Evolutionary conservation across 768 basidiomycete genomes (phyloP), one percentile per base, ranked within the genome.

Genomic region (Dioszegia aurantiaca): DNA sequence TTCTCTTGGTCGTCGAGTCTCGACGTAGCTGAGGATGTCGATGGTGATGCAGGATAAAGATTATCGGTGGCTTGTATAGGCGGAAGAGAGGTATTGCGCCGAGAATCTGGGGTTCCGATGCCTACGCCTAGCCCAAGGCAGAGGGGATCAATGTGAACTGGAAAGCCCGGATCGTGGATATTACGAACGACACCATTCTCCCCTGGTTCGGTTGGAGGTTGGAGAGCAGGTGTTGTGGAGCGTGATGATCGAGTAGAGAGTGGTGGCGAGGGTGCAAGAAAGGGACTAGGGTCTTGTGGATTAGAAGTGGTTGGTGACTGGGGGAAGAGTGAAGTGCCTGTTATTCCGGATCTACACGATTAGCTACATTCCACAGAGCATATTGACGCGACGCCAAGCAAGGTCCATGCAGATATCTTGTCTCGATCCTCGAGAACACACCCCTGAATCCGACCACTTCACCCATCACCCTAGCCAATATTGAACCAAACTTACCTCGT

Each of bases 1-100:
- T 68, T 70, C 43, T 70, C 69, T 53, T 64, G 66, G 51, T 70
- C 52, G 10, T 70, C 63, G 5, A 51, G 21, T 4, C 43, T 28
- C 30, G 57, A 52, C 4, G 46, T 36, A 33, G 61, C 47, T 17
- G 60, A 24, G 11, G 64, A 56, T 17, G 44, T 42, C 4, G 57
- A 49, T 3, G 58, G 55, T 1, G 61, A 48, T 30, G 24, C 8
- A 6, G 33, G 33, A 33, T 33, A 33, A 6, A 33, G 14, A 6
- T 6, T 33, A 33, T 6, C 33, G 14, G 33, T 6, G 33, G n/a
- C n/a, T n/a, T n/a, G n/a, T n/a, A 17, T 11, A 31, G 33, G 45
- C 24, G 30, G 26, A 17, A 42, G 31, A 23, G 12, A 27, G 36
- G 17, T 39, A 49, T 36, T 27, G 5, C 42, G 41, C 16, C 47